Base-by-base conservation (phyloP, 306 rosid genomes). In the Cotoneaster glaucophyllus region DNA sequence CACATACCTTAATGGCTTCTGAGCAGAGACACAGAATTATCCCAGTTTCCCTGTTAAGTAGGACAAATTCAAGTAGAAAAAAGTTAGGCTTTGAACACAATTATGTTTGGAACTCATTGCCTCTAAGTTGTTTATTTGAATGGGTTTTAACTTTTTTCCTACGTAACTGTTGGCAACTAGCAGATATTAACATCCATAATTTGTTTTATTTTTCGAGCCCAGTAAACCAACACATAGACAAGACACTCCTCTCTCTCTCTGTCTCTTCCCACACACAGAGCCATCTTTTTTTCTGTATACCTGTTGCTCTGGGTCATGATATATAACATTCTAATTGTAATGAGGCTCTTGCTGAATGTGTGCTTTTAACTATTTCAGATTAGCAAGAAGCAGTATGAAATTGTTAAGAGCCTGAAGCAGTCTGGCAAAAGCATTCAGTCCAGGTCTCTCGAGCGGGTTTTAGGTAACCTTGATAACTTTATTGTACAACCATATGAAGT, bases 381-480 rank as follows among this genome's bases (percentile, higher is more conserved):
- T 80, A 95, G 96, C 80, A 95, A 80, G 87, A 87, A 87, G 86
- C 97, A 95, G 83, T 91, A 86, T 81, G 93, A 95, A 71, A 89
- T 95, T 74, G 93, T 95, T 72, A 90, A 86, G 87, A 92, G 84
- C 79, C 89, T 95, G 99, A 92, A 95, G 84, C 94, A 86, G 84
- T 86, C 95, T 62, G 93, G 93, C 70, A 87, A 85, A 82, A 89
- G 90, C 81, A 87, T 90, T 77, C 93, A 86, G 67, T 87, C 92
- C 56, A 87, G 86, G 84, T 87, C 97, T 69, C 96, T 95, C 64
- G 86, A 87, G 84, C 90, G 85, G 82, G 91, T 95, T 82, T 84
- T 95, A 89, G 99, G 99, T 62, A 78, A 89, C 86, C 82, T 91
- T 44, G 85, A 80, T 69, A 75, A 85, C 77, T 85, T 89, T 78